phyloP scores from a whole-genome alignment of 495 filamentous ascomycete species.

The Platismatia glauca region DNA sequence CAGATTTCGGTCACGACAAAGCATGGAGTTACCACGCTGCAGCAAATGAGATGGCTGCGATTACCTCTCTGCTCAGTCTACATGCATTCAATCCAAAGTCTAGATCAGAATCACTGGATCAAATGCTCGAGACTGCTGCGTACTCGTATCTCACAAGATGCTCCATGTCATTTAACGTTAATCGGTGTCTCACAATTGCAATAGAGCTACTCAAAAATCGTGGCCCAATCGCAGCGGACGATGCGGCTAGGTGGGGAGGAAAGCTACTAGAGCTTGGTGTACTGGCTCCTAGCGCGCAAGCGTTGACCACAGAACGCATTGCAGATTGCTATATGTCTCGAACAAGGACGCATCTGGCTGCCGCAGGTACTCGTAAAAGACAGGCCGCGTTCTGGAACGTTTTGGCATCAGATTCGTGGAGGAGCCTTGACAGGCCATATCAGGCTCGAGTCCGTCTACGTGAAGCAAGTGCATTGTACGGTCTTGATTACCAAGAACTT shows the following conservation, averaged over 20 bases:
- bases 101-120: conserved; percentile 69
- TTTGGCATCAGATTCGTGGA: conserved; percentile 74
- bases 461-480: conserved; percentile 15
- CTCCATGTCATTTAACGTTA: conserved; percentile 59
- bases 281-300: conserved; percentile 63
- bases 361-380: conserved; percentile 59
- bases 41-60: conserved; percentile 83
- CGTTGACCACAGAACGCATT: conserved; percentile 73
- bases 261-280: conserved; percentile 69
- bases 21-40: conserved; percentile 93
- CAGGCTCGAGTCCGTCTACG: conserved; percentile 14
- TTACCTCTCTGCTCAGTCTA: conserved; percentile 68
- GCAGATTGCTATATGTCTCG: conserved; percentile 75
- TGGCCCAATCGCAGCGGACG: conserved; percentile 71
- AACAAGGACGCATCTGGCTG: conserved; percentile 50
- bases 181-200: conserved; percentile 66
- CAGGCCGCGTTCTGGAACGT: conserved; percentile 90
- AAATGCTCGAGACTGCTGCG: conserved; percentile 74
- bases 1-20: conserved; percentile 88
- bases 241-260: conserved; percentile 77
- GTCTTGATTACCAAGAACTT: not conserved
- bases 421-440: conserved; percentile 38
- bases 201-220: conserved; percentile 74
- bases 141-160: conserved; percentile 90
- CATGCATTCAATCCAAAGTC: conserved; percentile 60